phyloP scores from a whole-genome alignment of 495 filamentous ascomycete genomes.

The Choiromyces venosus region DNA sequence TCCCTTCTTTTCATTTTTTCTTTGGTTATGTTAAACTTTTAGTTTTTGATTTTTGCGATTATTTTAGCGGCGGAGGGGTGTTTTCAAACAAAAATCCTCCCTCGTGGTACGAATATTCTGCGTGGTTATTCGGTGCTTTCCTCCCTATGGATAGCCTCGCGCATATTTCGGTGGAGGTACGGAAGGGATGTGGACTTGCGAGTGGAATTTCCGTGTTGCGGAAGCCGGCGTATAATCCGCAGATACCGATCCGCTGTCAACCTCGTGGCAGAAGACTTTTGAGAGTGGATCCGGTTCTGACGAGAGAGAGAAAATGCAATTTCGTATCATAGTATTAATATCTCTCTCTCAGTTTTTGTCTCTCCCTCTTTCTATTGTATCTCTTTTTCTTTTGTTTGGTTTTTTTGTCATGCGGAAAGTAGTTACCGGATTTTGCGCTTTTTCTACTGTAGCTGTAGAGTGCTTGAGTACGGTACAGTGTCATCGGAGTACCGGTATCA shows the following conservation, averaged over 20 bases:
- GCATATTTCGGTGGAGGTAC: background rate
- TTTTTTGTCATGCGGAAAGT: background rate
- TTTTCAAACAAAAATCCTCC: background rate
- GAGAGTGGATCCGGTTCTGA: background rate
- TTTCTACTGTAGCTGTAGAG: background rate
- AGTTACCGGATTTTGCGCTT: background rate
- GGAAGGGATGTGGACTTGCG: background rate
- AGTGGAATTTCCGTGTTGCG: slow-evolving; percentile 30
- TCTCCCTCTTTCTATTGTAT: background rate
- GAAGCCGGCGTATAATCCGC: slow-evolving; percentile 32
- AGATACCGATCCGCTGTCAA: slow-evolving; percentile 37
- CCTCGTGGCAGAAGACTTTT: slow-evolving; percentile 30
- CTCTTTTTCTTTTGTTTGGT: background rate
- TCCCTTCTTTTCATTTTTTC: background rate
- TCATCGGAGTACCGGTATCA: background rate
- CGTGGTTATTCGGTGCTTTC: background rate
- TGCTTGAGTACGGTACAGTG: background rate
- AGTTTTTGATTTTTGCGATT: background rate
- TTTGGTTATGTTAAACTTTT: background rate
- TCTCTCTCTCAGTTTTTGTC: slow-evolving; percentile 17
- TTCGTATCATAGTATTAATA: background rate
- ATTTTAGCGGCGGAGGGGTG: background rate
- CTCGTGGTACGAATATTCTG: background rate
- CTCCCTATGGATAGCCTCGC: background rate
- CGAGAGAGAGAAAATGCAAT: background rate